These are phyloP conservation scores for Cercophora newfieldiana DNA, from an alignment of 495 filamentous ascomycete species.

Conservation along the genomic window DNA sequence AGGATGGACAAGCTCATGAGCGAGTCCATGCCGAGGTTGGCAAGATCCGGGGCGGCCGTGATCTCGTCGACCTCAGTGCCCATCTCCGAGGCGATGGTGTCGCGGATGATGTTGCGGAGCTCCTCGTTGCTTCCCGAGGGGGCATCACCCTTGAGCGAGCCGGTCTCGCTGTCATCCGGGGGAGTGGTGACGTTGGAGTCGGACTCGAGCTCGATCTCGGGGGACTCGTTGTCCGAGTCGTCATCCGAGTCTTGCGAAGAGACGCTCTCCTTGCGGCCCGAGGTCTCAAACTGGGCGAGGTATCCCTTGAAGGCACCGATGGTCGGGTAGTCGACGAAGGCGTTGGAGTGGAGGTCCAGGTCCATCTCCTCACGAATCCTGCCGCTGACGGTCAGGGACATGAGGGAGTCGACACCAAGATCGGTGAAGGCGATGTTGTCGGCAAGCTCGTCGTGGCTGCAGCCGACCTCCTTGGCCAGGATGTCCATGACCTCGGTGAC, in stretches of 20 bases:
- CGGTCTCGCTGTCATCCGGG: constrained; percentile 45
- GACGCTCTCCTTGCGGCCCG: constrained; percentile 31
- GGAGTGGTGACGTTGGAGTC: constrained; percentile 52
- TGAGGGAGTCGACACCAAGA: constrained; percentile 62
- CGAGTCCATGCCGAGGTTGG: constrained; percentile 61
- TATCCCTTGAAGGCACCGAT: constrained; percentile 63
- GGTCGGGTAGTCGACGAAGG: constrained; percentile 55
- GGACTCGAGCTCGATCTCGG: constrained; percentile 43
- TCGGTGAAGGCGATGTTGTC: constrained; percentile 56
- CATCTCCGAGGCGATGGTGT: constrained; percentile 68
- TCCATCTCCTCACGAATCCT: constrained; percentile 59
- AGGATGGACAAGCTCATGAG: constrained; percentile 59
- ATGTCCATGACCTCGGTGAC: constrained; percentile 57
- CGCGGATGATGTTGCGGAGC: constrained; percentile 54
- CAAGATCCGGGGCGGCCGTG: constrained; percentile 48
- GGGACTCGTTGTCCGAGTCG: constrained; percentile 43
- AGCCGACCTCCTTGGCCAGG: constrained; percentile 65
- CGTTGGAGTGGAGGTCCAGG: constrained; percentile 54
- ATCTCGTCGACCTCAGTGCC: constrained; percentile 66
- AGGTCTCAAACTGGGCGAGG: constrained; percentile 49
- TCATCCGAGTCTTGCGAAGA: constrained; percentile 33
- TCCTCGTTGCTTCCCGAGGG: constrained; percentile 36
- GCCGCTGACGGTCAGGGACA: constrained; percentile 55
- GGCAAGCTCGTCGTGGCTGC: constrained; percentile 60
- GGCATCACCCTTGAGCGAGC: constrained; percentile 41